Conservation (phyloP, 2,329 filamentous ascomycete species). For the Cryphonectria nitschkei region DNA sequence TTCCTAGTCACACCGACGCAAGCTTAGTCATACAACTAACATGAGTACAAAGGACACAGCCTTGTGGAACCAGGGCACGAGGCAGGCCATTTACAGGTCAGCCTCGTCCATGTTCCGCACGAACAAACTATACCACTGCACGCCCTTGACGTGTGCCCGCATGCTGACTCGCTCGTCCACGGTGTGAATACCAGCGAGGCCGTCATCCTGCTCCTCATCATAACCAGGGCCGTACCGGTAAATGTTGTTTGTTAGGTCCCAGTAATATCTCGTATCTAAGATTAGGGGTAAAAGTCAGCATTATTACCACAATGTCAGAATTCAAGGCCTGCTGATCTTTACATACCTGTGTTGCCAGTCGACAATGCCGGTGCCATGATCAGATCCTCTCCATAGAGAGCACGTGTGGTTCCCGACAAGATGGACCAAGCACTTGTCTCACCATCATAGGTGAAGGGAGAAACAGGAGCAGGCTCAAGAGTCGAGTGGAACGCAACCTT, state of each 20-base stretch:
- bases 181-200: slow-evolving; percentile 43
- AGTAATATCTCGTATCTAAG: slow-evolving; percentile 52
- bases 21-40: neutral
- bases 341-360: slow-evolving; percentile 45
- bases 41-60: neutral
- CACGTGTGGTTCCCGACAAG: slow-evolving; percentile 56
- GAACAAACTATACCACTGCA: slow-evolving; percentile 45
- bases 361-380: slow-evolving; percentile 59
- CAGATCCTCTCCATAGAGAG: slow-evolving; percentile 51
- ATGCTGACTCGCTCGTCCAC: slow-evolving; percentile 47
- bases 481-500: slow-evolving; percentile 37
- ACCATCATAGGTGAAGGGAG: slow-evolving; percentile 44
- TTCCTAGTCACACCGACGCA: neutral
- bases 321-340: neutral
- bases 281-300: neutral
- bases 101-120: slow-evolving; percentile 49
- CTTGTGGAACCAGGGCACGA: neutral
- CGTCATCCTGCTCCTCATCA: slow-evolving; percentile 35
- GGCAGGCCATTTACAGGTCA: slow-evolving; percentile 30
- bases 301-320: too few relatives aligned
- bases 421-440: slow-evolving; percentile 48
- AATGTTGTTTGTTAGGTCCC: slow-evolving; percentile 51
- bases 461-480: slow-evolving; percentile 61
- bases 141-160: slow-evolving; percentile 39
- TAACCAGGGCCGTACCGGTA: slow-evolving; percentile 53